phyloP scores from a whole-genome alignment of 495 filamentous ascomycete species.

The Aspergillus haitiensis region DNA sequence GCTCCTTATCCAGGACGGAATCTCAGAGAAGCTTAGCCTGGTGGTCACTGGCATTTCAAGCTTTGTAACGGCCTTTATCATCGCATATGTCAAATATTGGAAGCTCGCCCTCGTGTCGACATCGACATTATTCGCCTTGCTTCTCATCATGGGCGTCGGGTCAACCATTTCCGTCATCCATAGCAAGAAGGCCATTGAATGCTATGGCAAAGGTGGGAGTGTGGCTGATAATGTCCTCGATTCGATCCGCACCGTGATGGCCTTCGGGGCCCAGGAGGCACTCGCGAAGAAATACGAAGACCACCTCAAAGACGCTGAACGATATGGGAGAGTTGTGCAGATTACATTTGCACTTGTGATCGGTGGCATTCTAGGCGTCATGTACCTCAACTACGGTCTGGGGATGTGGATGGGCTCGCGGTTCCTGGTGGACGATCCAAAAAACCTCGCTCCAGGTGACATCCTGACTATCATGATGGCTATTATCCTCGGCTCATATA shows the following conservation, averaged over 20 bases:
- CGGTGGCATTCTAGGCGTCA: constrained; percentile 71
- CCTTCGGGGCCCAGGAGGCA: constrained; percentile 87
- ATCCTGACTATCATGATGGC: constrained; percentile 81
- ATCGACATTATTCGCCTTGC: constrained; percentile 70
- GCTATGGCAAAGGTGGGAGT: constrained; percentile 78
- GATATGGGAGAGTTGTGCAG: constrained; percentile 73
- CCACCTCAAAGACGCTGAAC: constrained; percentile 69
- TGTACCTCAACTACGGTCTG: constrained; percentile 90
- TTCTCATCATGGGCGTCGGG: constrained; percentile 67
- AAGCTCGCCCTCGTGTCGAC: constrained; percentile 78
- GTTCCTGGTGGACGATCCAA: constrained; percentile 65
- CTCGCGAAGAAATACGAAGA: constrained; percentile 78
- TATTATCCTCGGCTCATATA: constrained; percentile 91
- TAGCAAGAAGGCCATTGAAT: constrained; percentile 69
- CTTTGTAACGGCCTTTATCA: constrained; percentile 84
- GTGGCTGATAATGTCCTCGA: constrained; percentile 95
- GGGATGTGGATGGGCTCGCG: constrained; percentile 92
- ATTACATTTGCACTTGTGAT: constrained; percentile 71
- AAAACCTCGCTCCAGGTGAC: constrained; percentile 46
- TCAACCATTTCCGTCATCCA: constrained; percentile 73
- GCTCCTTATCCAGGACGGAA: constrained; percentile 81
- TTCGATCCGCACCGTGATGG: constrained; percentile 84
- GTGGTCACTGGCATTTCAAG: constrained; percentile 71
- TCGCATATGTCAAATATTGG: constrained; percentile 83
- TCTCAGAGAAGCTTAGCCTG: constrained; percentile 84